Evolutionary conservation across 441 rosid species (phyloP).

Genomic region (Pelargonium australe): DNA sequence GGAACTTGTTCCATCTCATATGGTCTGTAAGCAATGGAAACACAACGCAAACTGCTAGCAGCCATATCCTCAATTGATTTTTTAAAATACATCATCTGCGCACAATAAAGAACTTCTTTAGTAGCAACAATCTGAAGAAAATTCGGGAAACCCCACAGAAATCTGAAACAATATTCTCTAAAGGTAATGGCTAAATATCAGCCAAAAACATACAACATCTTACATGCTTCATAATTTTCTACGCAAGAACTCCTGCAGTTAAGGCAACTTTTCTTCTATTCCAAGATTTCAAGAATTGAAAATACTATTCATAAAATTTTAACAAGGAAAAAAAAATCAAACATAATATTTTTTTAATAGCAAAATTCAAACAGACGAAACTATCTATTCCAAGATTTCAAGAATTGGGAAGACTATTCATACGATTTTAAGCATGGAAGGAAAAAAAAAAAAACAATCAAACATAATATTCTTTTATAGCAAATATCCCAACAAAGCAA

Average conservation of each 20-base stretch:
- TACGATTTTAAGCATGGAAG: background rate
- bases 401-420: background rate
- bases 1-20: slow-evolving; percentile 64
- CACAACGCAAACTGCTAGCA: slow-evolving; percentile 79
- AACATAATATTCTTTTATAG: background rate
- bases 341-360: background rate
- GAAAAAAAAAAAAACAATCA: background rate
- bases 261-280: background rate
- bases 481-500: slow-evolving; percentile 5
- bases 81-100: slow-evolving; percentile 51
- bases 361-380: too few species aligned
- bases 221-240: background rate
- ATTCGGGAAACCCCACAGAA: background rate
- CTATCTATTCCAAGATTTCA: too few species aligned
- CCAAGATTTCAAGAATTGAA: background rate
- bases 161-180: background rate
- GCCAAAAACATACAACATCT: background rate
- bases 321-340: background rate
- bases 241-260: background rate
- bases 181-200: background rate
- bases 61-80: slow-evolving; percentile 86
- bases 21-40: slow-evolving; percentile 77
- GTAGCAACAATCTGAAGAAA: background rate
- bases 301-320: background rate
- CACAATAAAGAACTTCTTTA: slow-evolving; percentile 13